Evolutionary conservation across 805 yeast species (phyloP).

Genomic region (Lachancea meyersii): DNA sequence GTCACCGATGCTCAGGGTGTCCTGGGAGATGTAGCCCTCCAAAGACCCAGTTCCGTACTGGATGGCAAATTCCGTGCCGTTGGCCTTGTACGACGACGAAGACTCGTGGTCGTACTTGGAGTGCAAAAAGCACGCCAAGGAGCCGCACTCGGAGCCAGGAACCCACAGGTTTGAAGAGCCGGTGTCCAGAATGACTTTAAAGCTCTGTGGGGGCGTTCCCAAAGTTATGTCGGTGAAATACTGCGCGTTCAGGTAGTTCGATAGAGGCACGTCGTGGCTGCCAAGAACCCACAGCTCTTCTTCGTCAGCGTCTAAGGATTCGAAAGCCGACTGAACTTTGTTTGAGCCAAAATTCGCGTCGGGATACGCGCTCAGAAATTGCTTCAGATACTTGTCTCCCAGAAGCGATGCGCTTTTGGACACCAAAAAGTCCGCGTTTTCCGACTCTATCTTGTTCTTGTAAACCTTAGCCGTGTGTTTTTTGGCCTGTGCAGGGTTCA

Average conservation of each 20-base stretch:
- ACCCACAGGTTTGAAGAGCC: slow-evolving; percentile 98
- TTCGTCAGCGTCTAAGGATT: neutral
- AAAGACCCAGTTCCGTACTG: slow-evolving; percentile 90
- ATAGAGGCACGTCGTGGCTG: slow-evolving; percentile 74
- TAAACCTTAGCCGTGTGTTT: slow-evolving; percentile 51
- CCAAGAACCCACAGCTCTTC: neutral
- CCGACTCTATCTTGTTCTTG: slow-evolving; percentile 49
- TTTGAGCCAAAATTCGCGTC: slow-evolving; percentile 31
- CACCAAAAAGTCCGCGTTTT: neutral
- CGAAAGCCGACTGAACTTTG: slow-evolving; percentile 1
- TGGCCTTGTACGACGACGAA: slow-evolving; percentile 78
- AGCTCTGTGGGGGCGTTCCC: slow-evolving; percentile 90
- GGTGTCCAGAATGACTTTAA: slow-evolving; percentile 92
- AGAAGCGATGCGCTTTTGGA: slow-evolving; percentile 38
- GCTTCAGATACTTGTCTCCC: slow-evolving; percentile 53
- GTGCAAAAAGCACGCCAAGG: slow-evolving; percentile 94
- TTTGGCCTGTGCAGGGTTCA: slow-evolving; percentile 40
- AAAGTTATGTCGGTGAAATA: slow-evolving; percentile 85
- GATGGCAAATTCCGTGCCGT: slow-evolving; percentile 81
- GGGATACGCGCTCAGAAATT: slow-evolving; percentile 42
- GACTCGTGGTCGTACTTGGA: slow-evolving; percentile 78
- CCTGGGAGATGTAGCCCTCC: slow-evolving; percentile 89
- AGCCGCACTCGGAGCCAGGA: slow-evolving; percentile 81
- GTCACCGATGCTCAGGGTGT: slow-evolving; percentile 66
- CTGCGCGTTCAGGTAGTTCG: slow-evolving; percentile 93